Conservation (phyloP, 345 rosid genomes). For the Citrus inodora region DNA sequence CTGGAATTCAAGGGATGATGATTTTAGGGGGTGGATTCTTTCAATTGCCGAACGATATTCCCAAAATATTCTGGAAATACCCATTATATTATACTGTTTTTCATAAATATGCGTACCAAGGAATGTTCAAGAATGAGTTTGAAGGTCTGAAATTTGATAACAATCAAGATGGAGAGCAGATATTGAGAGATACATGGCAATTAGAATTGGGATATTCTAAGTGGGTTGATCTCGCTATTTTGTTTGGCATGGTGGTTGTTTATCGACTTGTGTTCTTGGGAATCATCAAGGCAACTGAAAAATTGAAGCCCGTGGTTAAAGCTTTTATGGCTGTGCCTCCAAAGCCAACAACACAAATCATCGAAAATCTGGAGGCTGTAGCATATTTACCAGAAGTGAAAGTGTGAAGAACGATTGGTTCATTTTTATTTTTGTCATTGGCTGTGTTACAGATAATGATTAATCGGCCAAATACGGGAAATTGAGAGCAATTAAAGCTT, state of each 20-base stretch:
- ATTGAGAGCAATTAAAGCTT: no score
- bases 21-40: slow-evolving; percentile 46
- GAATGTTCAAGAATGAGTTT: slow-evolving; percentile 52
- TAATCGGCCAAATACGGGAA: no score
- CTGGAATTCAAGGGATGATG: slow-evolving; percentile 58
- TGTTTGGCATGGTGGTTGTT: slow-evolving; percentile 35
- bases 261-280: slow-evolving; percentile 36
- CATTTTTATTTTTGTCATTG: no score
- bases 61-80: slow-evolving; percentile 34
- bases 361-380: slow-evolving; percentile 2
- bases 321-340: background rate
- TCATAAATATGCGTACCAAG: slow-evolving; percentile 46
- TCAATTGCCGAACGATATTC: slow-evolving; percentile 44
- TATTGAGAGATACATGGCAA: slow-evolving; percentile 38
- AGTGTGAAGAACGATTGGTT: no score
- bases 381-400: background rate
- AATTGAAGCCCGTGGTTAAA: slow-evolving; percentile 18
- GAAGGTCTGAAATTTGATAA: slow-evolving; percentile 28
- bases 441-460: no score
- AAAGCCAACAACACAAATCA: slow-evolving; percentile 2
- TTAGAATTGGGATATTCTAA: slow-evolving; percentile 45
- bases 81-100: slow-evolving; percentile 45
- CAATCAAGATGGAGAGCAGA: slow-evolving; percentile 2
- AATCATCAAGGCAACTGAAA: slow-evolving; percentile 30
- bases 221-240: slow-evolving; percentile 43